Evolutionary conservation across 1,284 basidiomycete species (phyloP), one percentile per base, ranked within the genome.

Genomic region (Trametes hirsuta): DNA sequence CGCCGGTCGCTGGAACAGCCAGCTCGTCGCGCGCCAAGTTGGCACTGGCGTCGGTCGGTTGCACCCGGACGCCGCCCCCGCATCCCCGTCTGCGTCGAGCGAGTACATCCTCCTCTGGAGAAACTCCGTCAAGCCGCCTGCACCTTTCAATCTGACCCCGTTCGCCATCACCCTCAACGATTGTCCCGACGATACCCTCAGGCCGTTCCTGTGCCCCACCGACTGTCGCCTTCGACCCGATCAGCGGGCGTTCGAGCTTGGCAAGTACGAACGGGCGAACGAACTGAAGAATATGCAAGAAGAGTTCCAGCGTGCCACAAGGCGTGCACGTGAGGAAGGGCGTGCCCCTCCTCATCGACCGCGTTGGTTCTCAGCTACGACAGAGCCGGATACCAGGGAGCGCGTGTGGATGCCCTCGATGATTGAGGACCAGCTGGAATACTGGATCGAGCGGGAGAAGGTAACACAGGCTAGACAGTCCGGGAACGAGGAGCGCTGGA

Each of bases 151-250:
- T 76, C 83, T 99, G 30, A 97, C 96, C 0, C 95, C 95, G 0
- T 99, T 92, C 72, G 95, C 97, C 4, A 86, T 98, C 65, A 95
- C 94, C 2, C 80, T 98, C 55, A 97, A 97, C 71, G 86, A 94
- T 72, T 88, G 91, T 66, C 86, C 91, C 2, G 76, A 79, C 46
- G 82, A 86, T 18, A 83, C 82, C 1, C 78, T 98, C 11, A 81
- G 81, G 61, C 85, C 86, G 2, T 95, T 86, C 75, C 69, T 98
- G 4, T 90, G 90, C 36, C 93, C 94, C 1, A 98, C 97, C 1
- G 97, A 99, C 76, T 98, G 96, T 72, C 87, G 97, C 1, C 76
- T 98, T 47, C 86, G 97, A 0, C 96, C 95, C 0, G 97, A 99
- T 73, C 94, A 98, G 74, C 83, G 94, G 30, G 95, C 95, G n/a